phyloP scores from a whole-genome alignment of 2,329 filamentous ascomycete genomes.

The Colletotrichum agaves region DNA sequence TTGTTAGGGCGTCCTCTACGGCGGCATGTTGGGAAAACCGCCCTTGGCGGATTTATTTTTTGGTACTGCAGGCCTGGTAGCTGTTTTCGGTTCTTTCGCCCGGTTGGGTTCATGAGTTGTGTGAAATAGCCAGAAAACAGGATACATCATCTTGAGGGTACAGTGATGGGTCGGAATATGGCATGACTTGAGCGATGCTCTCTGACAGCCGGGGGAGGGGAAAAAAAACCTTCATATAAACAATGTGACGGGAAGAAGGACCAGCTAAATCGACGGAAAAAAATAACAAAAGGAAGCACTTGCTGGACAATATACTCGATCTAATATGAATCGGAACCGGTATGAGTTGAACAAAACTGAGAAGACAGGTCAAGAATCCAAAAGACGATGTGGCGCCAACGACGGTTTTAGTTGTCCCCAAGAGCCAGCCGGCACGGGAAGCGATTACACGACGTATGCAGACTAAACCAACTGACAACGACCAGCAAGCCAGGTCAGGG shows the following conservation, averaged over 20 bases:
- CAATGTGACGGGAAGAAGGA: neutral
- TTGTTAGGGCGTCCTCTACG: constrained; percentile 15
- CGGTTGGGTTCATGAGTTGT: constrained; percentile 14
- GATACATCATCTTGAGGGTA: constrained; percentile 11
- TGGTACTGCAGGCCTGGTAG: constrained; percentile 13
- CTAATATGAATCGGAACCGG: no score
- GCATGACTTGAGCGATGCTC: constrained; percentile 21
- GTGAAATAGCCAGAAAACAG: constrained; percentile 16
- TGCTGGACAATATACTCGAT: no score
- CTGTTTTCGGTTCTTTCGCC: constrained; percentile 9
- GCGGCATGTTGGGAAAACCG: constrained; percentile 22
- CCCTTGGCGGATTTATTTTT: constrained; percentile 27
- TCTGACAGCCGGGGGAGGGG: neutral
- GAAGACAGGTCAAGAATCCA: neutral
- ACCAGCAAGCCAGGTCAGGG: neutral
- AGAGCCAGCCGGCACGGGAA: neutral
- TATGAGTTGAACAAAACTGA: neutral
- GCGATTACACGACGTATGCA: no score
- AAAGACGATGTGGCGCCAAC: neutral
- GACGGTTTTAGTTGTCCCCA: neutral
- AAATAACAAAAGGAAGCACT: neutral
- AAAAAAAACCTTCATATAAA: constrained; percentile 12
- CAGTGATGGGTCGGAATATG: neutral
- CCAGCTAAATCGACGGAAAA: neutral
- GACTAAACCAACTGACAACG: neutral